Evolutionary conservation across 768 basidiomycete species (phyloP).

Genomic region (Astraeus odoratus): DNA sequence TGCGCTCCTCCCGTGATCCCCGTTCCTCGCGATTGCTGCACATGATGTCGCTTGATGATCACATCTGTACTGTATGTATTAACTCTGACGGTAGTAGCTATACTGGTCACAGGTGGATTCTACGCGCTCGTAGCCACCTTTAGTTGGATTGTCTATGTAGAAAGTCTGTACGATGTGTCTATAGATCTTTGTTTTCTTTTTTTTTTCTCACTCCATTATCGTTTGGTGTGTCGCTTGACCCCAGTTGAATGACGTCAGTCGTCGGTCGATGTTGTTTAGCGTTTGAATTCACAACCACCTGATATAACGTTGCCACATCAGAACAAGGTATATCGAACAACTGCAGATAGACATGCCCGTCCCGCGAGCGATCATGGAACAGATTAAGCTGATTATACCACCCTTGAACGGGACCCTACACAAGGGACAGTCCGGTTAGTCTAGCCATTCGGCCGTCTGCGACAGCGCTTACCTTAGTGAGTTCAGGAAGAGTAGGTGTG

Average conservation of each 20-base stretch:
- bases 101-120: not conserved
- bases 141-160: not conserved
- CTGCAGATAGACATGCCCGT: constrained; percentile 43
- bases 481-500: constrained; percentile 79
- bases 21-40: not conserved
- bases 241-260: too few relatives aligned
- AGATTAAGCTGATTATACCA: constrained; percentile 80
- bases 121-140: too few relatives aligned
- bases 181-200: not conserved
- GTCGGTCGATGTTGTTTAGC: too few relatives aligned
- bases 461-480: constrained; percentile 1
- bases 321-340: not conserved
- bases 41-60: not conserved
- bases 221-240: not conserved
- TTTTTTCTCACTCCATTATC: not conserved
- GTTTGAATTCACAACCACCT: too few relatives aligned
- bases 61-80: constrained; percentile 17
- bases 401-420: constrained; percentile 84
- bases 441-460: not conserved
- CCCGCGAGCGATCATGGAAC: constrained; percentile 53
- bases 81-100: constrained; percentile 9
- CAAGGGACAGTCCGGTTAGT: constrained; percentile 88
- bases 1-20: constrained; percentile 6
- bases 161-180: constrained; percentile 1
- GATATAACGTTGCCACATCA: not conserved